Percentiles rank a stretch among this genome's conserved stretches.
Evolutionary conservation across 2,329 filamentous ascomycete species (phyloP).

Genomic region (Paecilomyces dactylethromorphus): DNA sequence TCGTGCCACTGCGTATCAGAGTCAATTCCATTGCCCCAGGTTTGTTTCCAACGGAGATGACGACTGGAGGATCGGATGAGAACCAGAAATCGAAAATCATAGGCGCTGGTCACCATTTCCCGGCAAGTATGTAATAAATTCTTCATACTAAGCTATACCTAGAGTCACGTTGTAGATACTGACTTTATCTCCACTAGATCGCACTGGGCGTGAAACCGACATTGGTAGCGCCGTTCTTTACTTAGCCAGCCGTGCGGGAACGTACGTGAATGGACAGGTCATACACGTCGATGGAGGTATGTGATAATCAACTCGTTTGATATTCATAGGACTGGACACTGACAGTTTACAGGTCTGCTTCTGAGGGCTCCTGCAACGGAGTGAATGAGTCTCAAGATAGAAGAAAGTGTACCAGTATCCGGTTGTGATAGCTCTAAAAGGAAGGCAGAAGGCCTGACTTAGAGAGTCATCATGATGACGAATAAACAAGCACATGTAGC

Average conservation of each 20-base stretch:
- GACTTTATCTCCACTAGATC: constrained; percentile 6
- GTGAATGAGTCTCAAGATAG: not conserved
- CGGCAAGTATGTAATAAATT: constrained; percentile 31
- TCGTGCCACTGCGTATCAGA: constrained; percentile 50
- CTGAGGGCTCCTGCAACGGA: not conserved
- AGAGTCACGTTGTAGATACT: not conserved
- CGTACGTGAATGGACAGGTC: constrained; percentile 45
- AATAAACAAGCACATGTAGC: not conserved
- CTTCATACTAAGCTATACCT: not conserved
- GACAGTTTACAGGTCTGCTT: not conserved
- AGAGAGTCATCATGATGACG: not conserved
- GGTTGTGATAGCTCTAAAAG: not conserved
- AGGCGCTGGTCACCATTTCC: constrained; percentile 44
- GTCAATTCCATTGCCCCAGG: constrained; percentile 54
- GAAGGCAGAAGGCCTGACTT: too few relatives aligned
- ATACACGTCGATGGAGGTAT: constrained; percentile 24
- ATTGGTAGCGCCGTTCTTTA: constrained; percentile 54
- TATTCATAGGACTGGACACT: not conserved
- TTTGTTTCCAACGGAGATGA: constrained; percentile 55
- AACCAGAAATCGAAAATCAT: constrained; percentile 51
- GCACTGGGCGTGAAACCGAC: constrained; percentile 52
- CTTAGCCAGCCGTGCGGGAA: constrained; percentile 33
- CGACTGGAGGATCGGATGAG: constrained; percentile 43
- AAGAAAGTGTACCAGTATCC: not conserved
- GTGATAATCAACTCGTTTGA: not conserved